A percentile compares a stretch with the other conserved stretches of the same genome.
phyloP scores from a whole-genome alignment of 257 asterid species.

The Schizonepeta tenuifolia region DNA sequence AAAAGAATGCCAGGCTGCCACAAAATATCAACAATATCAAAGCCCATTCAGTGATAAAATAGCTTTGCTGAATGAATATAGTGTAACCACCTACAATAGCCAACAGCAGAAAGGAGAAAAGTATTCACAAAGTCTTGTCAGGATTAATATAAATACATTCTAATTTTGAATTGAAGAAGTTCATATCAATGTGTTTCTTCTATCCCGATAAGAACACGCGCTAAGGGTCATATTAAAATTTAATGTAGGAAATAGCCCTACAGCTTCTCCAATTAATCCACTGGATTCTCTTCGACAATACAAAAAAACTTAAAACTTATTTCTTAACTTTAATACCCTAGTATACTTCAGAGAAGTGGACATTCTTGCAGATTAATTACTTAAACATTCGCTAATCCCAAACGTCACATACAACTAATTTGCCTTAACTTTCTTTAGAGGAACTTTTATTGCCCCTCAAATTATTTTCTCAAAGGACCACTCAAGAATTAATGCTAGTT shows the following conservation, averaged over 20 bases:
- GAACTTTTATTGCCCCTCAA: constrained; percentile 2
- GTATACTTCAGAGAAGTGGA: background rate
- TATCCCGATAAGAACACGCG: background rate
- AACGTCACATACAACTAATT: background rate
- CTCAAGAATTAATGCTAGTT: constrained; percentile 2
- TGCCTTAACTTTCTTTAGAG: constrained; percentile 4
- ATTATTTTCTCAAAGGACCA: constrained; percentile 24
- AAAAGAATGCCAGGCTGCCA: constrained; percentile 6
- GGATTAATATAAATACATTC: background rate
- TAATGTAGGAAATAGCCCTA: background rate
- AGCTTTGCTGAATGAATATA: background rate
- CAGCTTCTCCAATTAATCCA: background rate
- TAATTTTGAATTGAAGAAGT: background rate
- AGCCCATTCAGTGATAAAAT: constrained; percentile 17
- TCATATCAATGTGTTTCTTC: background rate
- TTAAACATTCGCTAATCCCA: background rate
- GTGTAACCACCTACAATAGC: constrained; percentile 10
- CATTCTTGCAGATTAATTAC: background rate
- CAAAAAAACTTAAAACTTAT: background rate
- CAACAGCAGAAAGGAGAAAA: background rate
- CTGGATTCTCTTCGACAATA: background rate
- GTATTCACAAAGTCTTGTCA: background rate
- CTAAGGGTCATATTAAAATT: background rate
- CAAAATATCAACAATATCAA: constrained; percentile 18
- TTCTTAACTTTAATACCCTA: background rate